phyloP scores from a whole-genome alignment of 148 eudicot genomes.

The Salicornia ramosissima region DNA sequence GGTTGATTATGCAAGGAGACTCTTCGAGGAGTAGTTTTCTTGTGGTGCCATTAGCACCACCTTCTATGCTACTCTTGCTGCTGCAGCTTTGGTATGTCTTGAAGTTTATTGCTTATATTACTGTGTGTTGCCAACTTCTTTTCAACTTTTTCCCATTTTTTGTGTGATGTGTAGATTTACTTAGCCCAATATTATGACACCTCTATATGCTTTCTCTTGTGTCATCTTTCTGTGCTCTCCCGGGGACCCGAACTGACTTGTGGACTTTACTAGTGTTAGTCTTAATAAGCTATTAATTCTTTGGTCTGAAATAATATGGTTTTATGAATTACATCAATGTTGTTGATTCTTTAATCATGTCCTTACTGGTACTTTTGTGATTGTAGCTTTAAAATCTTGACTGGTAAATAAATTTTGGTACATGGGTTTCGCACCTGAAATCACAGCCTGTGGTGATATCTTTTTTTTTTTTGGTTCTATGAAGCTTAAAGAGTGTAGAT shows the following conservation, averaged over 20 bases:
- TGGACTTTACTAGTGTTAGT: too few species aligned
- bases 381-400: too few species aligned
- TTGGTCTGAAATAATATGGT: too few species aligned
- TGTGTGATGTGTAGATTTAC: background rate
- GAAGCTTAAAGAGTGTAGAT: background rate
- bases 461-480: background rate
- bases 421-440: background rate
- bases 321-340: too few species aligned
- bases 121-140: background rate
- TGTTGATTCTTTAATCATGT: too few species aligned
- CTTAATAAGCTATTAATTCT: too few species aligned
- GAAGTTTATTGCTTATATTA: background rate
- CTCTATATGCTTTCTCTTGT: background rate
- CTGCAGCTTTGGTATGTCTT: constrained; percentile 2
- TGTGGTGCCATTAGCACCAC: background rate
- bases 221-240: background rate
- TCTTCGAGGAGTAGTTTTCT: background rate
- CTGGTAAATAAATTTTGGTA: too few species aligned
- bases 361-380: too few species aligned
- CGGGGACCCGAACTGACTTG: background rate
- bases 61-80: background rate
- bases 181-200: background rate
- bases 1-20: background rate
- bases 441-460: background rate
- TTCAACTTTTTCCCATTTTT: background rate